phyloP scores from a whole-genome alignment of 805 yeast species.

The Saturnispora mendoncae region DNA sequence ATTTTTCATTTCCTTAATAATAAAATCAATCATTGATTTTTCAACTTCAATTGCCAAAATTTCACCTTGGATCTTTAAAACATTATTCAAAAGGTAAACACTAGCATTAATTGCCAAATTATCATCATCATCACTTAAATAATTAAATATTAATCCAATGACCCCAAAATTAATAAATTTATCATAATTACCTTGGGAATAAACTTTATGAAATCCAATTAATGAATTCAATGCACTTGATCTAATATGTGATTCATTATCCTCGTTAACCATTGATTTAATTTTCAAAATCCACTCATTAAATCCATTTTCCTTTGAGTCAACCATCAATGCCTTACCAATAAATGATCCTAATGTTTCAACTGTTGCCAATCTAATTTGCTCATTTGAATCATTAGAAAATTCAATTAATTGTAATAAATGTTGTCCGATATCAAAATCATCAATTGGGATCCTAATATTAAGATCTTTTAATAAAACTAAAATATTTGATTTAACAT shows the following conservation, averaged over 20 bases:
- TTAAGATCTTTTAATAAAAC: slow-evolving; percentile 26
- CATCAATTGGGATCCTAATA: slow-evolving; percentile 1
- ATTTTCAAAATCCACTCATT: slow-evolving; percentile 26
- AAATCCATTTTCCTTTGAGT: slow-evolving; percentile 12
- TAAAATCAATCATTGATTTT: slow-evolving; percentile 16
- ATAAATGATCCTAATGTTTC: slow-evolving; percentile 44
- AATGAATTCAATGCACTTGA: slow-evolving; percentile 38
- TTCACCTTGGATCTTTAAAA: slow-evolving; percentile 18
- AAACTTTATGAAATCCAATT: slow-evolving; percentile 23
- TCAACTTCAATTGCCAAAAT: slow-evolving; percentile 30
- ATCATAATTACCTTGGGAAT: not conserved
- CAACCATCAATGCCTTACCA: slow-evolving; percentile 8
- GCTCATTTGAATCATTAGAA: slow-evolving; percentile 16
- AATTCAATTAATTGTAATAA: slow-evolving; percentile 22
- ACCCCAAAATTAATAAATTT: slow-evolving; percentile 6
- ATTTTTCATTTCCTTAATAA: not conserved
- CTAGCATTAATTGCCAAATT: slow-evolving; percentile 46
- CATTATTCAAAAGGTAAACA: slow-evolving; percentile 26
- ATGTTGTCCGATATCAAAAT: slow-evolving; percentile 9
- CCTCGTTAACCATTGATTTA: slow-evolving; percentile 31
- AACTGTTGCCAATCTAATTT: slow-evolving; percentile 38
- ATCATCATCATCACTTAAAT: slow-evolving; percentile 59
- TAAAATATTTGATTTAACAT: slow-evolving; percentile 37
- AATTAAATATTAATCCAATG: slow-evolving; percentile 22
- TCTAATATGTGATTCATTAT: slow-evolving; percentile 37